Percentiles rank a stretch among this genome's conserved stretches.
Conservation (phyloP, 2,329 filamentous ascomycete species). For the Neofusicoccum cordaticola region DNA sequence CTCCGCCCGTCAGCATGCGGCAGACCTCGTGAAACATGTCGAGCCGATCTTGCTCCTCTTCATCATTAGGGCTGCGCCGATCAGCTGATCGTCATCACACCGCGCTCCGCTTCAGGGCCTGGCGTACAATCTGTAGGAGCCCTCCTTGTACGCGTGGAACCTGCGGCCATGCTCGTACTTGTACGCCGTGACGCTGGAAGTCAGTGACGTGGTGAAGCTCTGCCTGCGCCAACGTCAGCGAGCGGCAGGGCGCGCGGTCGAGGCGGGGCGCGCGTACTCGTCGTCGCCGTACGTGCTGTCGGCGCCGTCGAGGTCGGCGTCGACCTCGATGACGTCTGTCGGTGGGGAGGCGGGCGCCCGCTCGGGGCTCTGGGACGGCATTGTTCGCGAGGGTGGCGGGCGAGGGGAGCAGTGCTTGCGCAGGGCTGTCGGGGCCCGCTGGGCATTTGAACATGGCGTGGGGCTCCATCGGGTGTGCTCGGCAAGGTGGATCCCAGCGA, state of each 20-base stretch:
- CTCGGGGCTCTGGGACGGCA: background rate
- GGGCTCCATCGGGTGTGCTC: too few species aligned
- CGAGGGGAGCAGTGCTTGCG: too few species aligned
- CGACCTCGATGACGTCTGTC: background rate
- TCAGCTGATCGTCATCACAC: background rate
- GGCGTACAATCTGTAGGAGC: conserved; percentile 16
- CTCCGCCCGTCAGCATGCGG: background rate
- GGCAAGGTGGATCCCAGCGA: too few species aligned
- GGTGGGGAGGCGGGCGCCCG: background rate
- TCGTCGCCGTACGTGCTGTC: background rate
- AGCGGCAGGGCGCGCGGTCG: background rate
- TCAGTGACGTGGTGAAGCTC: conserved; percentile 10
- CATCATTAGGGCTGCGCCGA: too few species aligned
- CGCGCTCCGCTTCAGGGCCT: conserved; percentile 27
- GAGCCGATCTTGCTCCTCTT: background rate
- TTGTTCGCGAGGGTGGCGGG: background rate
- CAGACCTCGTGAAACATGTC: conserved; percentile 28
- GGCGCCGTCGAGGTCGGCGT: background rate
- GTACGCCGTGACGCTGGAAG: background rate
- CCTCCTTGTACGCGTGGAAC: conserved; percentile 29
- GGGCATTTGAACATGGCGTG: too few species aligned
- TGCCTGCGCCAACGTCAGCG: background rate
- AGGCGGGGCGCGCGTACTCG: background rate
- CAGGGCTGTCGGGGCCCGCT: too few species aligned
- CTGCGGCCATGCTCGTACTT: conserved; percentile 28